A percentile compares a stretch with the other conserved stretches of the same genome.
Conservation (phyloP, 129 eudicot genomes). For the Chrysanthemum makinoi region DNA sequence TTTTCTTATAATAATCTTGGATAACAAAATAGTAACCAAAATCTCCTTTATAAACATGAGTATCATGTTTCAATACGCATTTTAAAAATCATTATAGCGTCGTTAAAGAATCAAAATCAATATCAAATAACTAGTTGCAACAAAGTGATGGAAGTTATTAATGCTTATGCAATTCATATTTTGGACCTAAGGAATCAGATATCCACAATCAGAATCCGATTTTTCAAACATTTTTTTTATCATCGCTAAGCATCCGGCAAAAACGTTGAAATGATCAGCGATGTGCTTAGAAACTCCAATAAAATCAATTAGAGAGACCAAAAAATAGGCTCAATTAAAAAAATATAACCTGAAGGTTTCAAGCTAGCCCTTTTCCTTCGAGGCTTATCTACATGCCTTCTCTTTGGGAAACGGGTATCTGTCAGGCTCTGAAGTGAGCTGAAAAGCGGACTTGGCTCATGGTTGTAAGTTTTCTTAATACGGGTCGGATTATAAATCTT, state of each 20-base stretch:
- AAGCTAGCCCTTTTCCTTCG: constrained; percentile 71
- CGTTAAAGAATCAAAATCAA: neutral
- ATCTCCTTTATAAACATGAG: neutral
- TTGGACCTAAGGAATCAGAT: neutral
- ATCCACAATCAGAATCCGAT: neutral
- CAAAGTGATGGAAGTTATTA: neutral
- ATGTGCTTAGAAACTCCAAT: neutral
- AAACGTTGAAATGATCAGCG: neutral
- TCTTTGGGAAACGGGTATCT: constrained; percentile 70
- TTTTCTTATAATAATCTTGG: too few relatives aligned
- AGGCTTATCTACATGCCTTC: constrained; percentile 64
- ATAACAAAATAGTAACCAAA: too few relatives aligned
- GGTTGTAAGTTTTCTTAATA: constrained; percentile 45
- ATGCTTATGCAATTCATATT: neutral
- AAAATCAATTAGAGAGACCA: neutral
- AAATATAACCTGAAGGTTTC: constrained; percentile 61
- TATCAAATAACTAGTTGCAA: too few relatives aligned
- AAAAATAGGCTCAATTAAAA: neutral
- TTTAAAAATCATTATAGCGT: neutral
- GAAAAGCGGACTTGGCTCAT: constrained; percentile 31
- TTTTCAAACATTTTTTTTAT: neutral
- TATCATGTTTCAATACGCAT: neutral
- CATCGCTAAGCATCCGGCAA: neutral
- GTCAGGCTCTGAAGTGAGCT: constrained; percentile 56
- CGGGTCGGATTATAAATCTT: constrained; percentile 79